Conservation (phyloP, 768 basidiomycete genomes). For the Pluteus cervinus region DNA sequence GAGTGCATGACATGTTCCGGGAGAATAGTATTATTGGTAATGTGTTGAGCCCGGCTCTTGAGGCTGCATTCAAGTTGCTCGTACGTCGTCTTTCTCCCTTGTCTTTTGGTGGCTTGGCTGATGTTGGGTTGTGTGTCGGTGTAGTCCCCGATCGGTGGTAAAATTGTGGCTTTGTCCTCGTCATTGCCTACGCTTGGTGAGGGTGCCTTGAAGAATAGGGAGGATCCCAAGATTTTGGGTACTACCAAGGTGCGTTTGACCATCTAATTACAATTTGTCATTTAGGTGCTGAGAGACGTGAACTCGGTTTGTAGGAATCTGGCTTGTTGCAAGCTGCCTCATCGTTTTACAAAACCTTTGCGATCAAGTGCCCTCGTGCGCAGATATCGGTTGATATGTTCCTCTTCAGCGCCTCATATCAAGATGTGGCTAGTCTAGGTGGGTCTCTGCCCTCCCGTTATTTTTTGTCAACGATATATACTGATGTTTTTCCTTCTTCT, state of each 20-base stretch:
- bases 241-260: constrained; percentile 86
- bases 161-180: constrained; percentile 83
- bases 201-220: constrained; percentile 91
- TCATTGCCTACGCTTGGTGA: constrained; percentile 83
- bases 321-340: constrained; percentile 88
- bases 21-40: constrained; percentile 92
- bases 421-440: constrained; percentile 94
- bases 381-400: constrained; percentile 99
- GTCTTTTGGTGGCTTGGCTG: not conserved
- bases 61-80: constrained; percentile 95
- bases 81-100: constrained; percentile 35
- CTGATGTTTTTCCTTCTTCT: constrained; percentile 1
- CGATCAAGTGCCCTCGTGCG: constrained; percentile 94
- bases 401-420: constrained; percentile 89
- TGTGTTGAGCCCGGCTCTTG: constrained; percentile 90
- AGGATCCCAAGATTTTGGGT: constrained; percentile 94
- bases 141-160: constrained; percentile 91
- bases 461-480: not conserved
- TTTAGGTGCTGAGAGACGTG: too few species aligned
- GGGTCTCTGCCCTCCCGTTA: constrained; percentile 14
- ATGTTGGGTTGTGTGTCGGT: too few species aligned
- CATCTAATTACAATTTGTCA: not conserved
- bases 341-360: constrained; percentile 96
- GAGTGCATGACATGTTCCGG: constrained; percentile 95
- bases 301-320: constrained; percentile 60